Conservation (phyloP, 2,329 filamentous ascomycete genomes). For the Lomentospora prolificans region DNA sequence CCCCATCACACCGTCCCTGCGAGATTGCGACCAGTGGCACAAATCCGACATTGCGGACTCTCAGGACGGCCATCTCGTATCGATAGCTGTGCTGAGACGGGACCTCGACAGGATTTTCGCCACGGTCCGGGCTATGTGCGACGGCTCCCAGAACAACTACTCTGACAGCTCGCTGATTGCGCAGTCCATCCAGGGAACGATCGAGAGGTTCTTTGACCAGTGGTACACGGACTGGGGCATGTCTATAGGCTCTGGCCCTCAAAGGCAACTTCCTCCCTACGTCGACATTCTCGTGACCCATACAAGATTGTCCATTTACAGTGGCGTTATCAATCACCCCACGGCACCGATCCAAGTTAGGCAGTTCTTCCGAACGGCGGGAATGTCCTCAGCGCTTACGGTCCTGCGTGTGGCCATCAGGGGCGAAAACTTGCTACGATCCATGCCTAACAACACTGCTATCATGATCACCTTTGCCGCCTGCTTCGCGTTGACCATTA, state of each 20-base stretch:
- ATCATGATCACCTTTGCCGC: constrained; percentile 73
- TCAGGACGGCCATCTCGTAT: constrained; percentile 62
- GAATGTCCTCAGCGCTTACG: constrained; percentile 62
- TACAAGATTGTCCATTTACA: constrained; percentile 64
- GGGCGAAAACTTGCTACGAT: constrained; percentile 57
- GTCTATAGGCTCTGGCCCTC: constrained; percentile 44
- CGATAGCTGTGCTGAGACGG: constrained; percentile 58
- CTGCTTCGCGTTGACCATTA: constrained; percentile 57
- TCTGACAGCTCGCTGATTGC: constrained; percentile 43
- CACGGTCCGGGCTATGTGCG: constrained; percentile 49
- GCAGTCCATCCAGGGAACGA: constrained; percentile 47
- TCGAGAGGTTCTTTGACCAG: constrained; percentile 55
- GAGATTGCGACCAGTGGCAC: constrained; percentile 62
- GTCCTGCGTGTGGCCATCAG: constrained; percentile 66
- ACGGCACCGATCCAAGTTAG: constrained; percentile 62
- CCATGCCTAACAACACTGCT: constrained; percentile 70
- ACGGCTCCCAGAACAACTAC: constrained; percentile 38
- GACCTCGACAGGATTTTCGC: constrained; percentile 52
- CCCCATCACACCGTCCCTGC: constrained; percentile 54
- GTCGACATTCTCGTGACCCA: constrained; percentile 67
- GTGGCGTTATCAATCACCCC: constrained; percentile 64
- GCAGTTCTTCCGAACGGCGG: constrained; percentile 62
- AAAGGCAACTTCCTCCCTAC: constrained; percentile 55
- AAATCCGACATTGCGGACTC: constrained; percentile 50
- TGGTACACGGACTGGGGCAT: constrained; percentile 56